Percentiles rank a stretch among this genome's conserved stretches.
Conservation (phyloP, 257 asterid genomes). For the Lithospermum erythrorhizon region DNA sequence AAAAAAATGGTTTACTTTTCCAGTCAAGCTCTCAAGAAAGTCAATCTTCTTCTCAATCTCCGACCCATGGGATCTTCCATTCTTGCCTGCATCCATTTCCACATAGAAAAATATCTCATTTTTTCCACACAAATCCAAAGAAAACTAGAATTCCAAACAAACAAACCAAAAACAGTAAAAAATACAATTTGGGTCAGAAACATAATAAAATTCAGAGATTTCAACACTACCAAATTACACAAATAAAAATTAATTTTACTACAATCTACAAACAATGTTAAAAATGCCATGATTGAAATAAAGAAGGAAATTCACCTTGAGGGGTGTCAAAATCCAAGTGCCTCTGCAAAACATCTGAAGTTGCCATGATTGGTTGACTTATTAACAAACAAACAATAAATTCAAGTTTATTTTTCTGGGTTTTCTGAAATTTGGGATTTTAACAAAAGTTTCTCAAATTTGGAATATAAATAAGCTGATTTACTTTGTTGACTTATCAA, state of each 20-base stretch:
- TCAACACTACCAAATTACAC: background rate
- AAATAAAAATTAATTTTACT: background rate
- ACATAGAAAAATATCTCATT: constrained; percentile 17
- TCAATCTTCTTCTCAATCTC: constrained; percentile 85
- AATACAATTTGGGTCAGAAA: too few species aligned
- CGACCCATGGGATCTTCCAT: constrained; percentile 49
- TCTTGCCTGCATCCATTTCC: constrained; percentile 53
- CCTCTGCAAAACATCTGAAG: constrained; percentile 50
- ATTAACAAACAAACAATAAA: background rate
- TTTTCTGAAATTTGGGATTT: too few species aligned
- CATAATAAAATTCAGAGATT: background rate
- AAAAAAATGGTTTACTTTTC: constrained; percentile 43
- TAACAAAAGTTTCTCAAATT: too few species aligned
- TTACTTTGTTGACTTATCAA: too few species aligned
- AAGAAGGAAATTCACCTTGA: constrained; percentile 32
- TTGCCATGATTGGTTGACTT: constrained; percentile 44
- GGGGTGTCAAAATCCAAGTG: constrained; percentile 61
- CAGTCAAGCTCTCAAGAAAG: constrained; percentile 77
- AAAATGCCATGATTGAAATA: too few species aligned
- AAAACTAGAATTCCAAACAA: background rate
- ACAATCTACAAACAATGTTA: too few species aligned
- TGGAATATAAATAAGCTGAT: too few species aligned
- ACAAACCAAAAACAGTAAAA: too few species aligned
- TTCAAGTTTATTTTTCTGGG: background rate
- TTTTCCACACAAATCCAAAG: constrained; percentile 3